phyloP scores from a whole-genome alignment of 768 basidiomycete species.

The Tubosaeta brunneosetosa region DNA sequence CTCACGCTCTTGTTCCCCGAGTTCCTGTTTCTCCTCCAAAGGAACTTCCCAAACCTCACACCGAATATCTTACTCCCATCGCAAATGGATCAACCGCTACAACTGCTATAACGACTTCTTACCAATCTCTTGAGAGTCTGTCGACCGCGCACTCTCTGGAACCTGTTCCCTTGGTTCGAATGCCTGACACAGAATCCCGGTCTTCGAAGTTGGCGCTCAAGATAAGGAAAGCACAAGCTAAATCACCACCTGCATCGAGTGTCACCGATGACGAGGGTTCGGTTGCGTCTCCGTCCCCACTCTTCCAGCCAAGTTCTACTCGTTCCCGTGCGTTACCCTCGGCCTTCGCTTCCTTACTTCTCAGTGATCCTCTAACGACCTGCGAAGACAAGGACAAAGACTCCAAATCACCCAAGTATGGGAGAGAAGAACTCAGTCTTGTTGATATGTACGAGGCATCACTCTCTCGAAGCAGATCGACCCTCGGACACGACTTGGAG shows the following conservation, averaged over 20 bases:
- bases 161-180: constrained; percentile 20
- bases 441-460: constrained; percentile 28
- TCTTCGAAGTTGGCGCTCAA: constrained; percentile 77
- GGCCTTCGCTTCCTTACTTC: constrained; percentile 67
- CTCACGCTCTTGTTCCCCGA: constrained; percentile 19
- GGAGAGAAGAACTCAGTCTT: constrained; percentile 29
- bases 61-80: constrained; percentile 72
- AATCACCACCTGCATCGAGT: constrained; percentile 31
- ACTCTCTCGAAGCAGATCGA: constrained; percentile 28
- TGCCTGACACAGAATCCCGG: constrained; percentile 37
- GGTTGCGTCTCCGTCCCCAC: constrained; percentile 40
- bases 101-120: constrained; percentile 79
- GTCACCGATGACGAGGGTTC: constrained; percentile 38
- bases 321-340: constrained; percentile 73
- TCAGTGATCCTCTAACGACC: constrained; percentile 45
- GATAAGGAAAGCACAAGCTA: constrained; percentile 54
- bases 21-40: constrained; percentile 29
- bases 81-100: constrained; percentile 82
- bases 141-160: constrained; percentile 32
- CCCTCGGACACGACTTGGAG: constrained; percentile 15
- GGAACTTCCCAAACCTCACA: constrained; percentile 45
- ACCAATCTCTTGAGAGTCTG: constrained; percentile 65
- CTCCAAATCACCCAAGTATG: constrained; percentile 26
- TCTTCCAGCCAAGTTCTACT: constrained; percentile 52
- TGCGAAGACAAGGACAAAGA: constrained; percentile 36